Conservation (phyloP, 257 asterid species). For the Solanum appendiculatum region DNA sequence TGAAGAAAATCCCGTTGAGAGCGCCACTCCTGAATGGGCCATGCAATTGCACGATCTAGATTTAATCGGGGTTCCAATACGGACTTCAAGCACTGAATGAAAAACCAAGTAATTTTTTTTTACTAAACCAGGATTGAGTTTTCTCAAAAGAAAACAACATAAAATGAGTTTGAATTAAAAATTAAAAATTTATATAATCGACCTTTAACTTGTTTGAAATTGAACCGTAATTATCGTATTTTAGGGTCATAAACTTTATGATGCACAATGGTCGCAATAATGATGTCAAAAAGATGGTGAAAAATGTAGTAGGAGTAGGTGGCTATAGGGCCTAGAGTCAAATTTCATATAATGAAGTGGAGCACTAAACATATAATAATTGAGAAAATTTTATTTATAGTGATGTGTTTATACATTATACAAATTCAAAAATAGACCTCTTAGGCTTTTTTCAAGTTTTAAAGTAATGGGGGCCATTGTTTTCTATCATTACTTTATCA, state of each 20-base stretch:
- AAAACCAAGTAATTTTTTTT: too few relatives aligned
- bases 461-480: background rate
- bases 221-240: too few relatives aligned
- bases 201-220: background rate
- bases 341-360: slow-evolving; percentile 1
- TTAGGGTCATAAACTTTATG: background rate
- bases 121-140: too few relatives aligned
- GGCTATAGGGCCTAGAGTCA: background rate
- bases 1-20: too few relatives aligned
- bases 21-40: too few relatives aligned
- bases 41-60: too few relatives aligned
- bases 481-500: background rate
- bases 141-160: too few relatives aligned
- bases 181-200: background rate
- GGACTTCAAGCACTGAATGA: too few relatives aligned
- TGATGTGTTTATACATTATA: background rate
- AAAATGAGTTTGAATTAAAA: too few relatives aligned
- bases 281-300: background rate
- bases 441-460: background rate
- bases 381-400: background rate
- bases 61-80: too few relatives aligned
- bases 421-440: background rate
- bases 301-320: background rate
- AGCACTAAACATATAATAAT: background rate
- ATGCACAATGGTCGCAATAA: background rate